These are phyloP conservation scores for Rhizopus stolonifer DNA, from an alignment of 371 early-diverging fungal genomes.

Conservation along the genomic window DNA sequence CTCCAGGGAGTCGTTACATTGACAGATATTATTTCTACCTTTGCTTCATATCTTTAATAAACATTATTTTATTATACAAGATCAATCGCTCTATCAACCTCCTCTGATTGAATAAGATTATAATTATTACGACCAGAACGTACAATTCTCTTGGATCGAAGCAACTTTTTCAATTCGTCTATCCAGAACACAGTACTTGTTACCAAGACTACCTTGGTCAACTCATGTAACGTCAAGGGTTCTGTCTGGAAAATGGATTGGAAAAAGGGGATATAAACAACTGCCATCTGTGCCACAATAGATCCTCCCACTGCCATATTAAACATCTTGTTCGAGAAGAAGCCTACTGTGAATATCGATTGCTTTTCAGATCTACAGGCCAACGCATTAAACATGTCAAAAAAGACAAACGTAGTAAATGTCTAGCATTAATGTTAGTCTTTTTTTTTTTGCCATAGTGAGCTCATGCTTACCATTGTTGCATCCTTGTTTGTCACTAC, in stretches of 20 bases:
- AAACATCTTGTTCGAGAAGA: conserved; percentile 87
- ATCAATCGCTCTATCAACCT: conserved; percentile 25
- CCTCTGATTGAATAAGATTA: conserved; percentile 22
- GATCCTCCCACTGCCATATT: conserved; percentile 82
- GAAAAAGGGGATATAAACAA: conserved; percentile 88
- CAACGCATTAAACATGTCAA: conserved; percentile 94
- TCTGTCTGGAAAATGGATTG: conserved; percentile 93
- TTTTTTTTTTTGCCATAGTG: too few relatives aligned
- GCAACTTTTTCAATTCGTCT: conserved; percentile 59
- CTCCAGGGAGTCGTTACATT: conserved; percentile 55
- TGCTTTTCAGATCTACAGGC: conserved; percentile 86
- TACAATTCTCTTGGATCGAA: conserved; percentile 15
- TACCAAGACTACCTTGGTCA: conserved; percentile 63
- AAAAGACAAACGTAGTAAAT: conserved; percentile 94
- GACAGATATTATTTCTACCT: conserved; percentile 24
- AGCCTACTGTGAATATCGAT: conserved; percentile 77
- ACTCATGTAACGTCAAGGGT: conserved; percentile 71
- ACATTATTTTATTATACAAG: conserved; percentile 17
- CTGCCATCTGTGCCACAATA: conserved; percentile 81
- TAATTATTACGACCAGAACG: conserved; percentile 18
- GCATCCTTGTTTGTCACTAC: conserved; percentile 77
- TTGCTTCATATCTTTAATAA: conserved; percentile 18
- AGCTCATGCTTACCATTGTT: conserved; percentile 93
- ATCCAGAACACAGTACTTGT: conserved; percentile 77
- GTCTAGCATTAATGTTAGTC: conserved; percentile 54